Percentiles rank a stretch among this genome's conserved stretches.
Conservation (phyloP, 164 flowering plant genomes). For the Protea cynaroides region DNA sequence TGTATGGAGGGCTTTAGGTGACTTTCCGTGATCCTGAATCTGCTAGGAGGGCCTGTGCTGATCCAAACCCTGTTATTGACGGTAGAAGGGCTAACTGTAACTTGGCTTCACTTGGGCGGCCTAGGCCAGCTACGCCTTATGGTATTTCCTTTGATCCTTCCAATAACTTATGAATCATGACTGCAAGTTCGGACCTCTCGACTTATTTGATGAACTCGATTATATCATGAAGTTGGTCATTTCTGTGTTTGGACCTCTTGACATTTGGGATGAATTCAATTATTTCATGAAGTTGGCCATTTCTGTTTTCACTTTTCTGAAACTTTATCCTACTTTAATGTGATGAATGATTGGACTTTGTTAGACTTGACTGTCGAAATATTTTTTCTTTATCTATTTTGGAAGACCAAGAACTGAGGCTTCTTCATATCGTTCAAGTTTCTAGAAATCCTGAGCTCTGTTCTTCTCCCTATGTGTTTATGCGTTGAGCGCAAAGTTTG, state of each 20-base stretch:
- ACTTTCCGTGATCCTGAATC: conserved; percentile 88
- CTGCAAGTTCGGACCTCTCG: neutral
- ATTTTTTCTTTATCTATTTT: no score
- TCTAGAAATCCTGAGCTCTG: no score
- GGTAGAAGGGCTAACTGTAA: conserved; percentile 92
- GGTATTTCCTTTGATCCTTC: conserved; percentile 22
- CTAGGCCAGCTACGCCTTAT: conserved; percentile 52
- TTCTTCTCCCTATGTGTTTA: no score
- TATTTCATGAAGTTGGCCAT: no score
- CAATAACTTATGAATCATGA: neutral
- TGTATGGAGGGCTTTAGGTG: conserved; percentile 80
- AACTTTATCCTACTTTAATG: no score
- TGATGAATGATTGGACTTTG: no score
- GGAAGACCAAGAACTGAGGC: no score
- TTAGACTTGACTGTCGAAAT: no score
- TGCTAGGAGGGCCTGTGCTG: conserved; percentile 86
- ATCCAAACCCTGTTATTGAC: conserved; percentile 83
- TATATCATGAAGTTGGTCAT: no score
- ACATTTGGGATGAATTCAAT: neutral
- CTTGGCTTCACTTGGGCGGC: conserved; percentile 92
- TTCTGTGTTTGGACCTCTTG: neutral
- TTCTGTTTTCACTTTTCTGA: no score
- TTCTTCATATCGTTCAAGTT: no score
- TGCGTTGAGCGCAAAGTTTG: no score
- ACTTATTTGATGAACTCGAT: neutral